Percentiles rank a stretch among this genome's conserved stretches.
These are phyloP conservation scores for Gossypium herbaceum DNA, from an alignment of 345 rosid species.

Conservation along the genomic window DNA sequence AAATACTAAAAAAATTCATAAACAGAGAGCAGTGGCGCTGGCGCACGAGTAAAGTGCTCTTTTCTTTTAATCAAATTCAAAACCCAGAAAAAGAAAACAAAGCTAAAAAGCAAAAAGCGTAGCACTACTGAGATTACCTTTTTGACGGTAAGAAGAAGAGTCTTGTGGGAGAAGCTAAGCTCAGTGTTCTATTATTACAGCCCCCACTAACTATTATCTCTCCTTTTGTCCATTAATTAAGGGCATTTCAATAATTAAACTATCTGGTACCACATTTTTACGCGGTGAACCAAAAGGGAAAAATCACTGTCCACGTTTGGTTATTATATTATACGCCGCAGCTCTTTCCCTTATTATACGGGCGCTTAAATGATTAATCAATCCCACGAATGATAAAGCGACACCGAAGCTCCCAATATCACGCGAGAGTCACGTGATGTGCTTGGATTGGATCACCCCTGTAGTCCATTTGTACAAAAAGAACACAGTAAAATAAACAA, in stretches of 20 bases:
- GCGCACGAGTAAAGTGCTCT: neutral
- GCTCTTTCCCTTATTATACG: neutral
- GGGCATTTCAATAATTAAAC: neutral
- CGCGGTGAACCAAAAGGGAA: neutral
- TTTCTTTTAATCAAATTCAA: neutral
- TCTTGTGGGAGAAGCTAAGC: constrained; percentile 3
- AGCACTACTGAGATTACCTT: neutral
- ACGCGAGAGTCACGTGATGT: neutral
- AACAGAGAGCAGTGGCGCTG: too few species aligned
- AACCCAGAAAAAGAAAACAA: neutral
- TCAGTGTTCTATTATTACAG: neutral
- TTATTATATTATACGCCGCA: neutral
- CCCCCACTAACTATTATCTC: too few species aligned
- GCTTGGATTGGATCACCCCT: neutral
- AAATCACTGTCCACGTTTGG: neutral
- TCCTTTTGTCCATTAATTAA: neutral
- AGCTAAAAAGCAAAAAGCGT: neutral
- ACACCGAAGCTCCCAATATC: neutral
- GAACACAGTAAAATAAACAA: neutral
- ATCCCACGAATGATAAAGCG: neutral
- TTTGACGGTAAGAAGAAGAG: neutral
- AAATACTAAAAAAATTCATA: neutral
- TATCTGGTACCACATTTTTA: neutral
- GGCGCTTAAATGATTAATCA: neutral
- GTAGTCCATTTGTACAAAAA: neutral